Evolutionary conservation across 176 grass and related monocot species (phyloP), one percentile per base, ranked within the genome.

Genomic region (Ensete ventricosum): DNA sequence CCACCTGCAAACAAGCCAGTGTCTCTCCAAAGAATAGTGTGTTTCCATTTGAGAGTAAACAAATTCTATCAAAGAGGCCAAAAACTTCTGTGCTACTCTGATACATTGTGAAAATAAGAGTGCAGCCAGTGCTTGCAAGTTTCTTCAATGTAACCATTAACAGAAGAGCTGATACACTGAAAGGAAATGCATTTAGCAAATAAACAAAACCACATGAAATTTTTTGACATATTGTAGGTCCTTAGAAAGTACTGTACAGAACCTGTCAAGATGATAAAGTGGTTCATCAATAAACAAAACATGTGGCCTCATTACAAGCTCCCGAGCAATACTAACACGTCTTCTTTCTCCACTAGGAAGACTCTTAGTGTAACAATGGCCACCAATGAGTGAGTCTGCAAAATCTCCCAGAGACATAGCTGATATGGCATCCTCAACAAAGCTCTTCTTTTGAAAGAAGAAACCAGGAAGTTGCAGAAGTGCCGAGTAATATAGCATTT

Each of bases 81-180:
- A 97, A 97, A 77, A 97, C 94, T 70, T 97, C 90, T 21, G 94
- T 97, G 78, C 94, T 97, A 74, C 94, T 97, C 79, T 97, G 94
- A 74, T 93, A 93, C 94, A 97, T 97, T 60, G 94, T 97, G 84
- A 97, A 97, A 58, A 97, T 88, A 76, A 97, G 64, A 0, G 90
- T 97, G 85, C 94, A 97, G n/a, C 94, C 94, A 17, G 94, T 97
- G 83, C 94, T 97, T 69, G 94, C 94, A 77, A 97, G 87, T 85
- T 97, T 97, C 90, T 93, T 93, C 67, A 97, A 64, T 25, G 90
- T 97, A 52, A 97, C 94, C 94, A 97, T 97, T 71, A 97, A 82
- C 19, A 97, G 85, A 26, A 97, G 88, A 57, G 94, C 94, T 81
- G 94, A 93, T 64, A 97, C 94, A 83, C 94, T 97, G 75, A 63